phyloP scores from a whole-genome alignment of 768 basidiomycete species.

The Phylloporus rhodoxanthus region DNA sequence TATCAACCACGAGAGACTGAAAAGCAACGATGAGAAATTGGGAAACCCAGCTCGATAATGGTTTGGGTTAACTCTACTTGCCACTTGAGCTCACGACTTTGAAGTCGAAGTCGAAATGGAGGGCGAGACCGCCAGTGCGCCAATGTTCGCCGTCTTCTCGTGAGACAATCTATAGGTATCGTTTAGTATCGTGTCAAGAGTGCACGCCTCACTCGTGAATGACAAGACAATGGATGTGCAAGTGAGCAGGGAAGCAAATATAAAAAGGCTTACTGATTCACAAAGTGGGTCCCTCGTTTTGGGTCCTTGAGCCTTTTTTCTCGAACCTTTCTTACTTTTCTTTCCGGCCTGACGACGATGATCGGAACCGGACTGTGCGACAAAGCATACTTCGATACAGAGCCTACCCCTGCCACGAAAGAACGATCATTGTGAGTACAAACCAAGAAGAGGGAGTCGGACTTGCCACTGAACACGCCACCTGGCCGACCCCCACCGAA shows the following conservation, averaged over 20 bases:
- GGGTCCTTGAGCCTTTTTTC: conserved; percentile 87
- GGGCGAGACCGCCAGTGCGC: conserved; percentile 8
- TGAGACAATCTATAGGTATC: conserved; percentile 9
- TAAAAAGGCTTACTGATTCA: conserved; percentile 41
- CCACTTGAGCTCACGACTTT: conserved; percentile 10
- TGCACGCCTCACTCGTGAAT: not conserved
- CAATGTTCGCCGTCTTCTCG: conserved; percentile 9
- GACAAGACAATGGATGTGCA: not conserved
- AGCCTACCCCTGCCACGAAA: conserved; percentile 54
- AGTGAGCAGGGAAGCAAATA: not conserved
- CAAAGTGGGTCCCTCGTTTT: conserved; percentile 77
- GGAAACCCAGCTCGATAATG: not conserved
- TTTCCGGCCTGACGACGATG: conserved; percentile 88
- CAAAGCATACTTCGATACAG: conserved; percentile 69
- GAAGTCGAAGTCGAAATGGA: conserved; percentile 10
- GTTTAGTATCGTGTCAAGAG: conserved; percentile 5
- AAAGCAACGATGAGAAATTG: not conserved
- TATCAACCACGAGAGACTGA: not conserved
- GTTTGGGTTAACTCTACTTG: not conserved
- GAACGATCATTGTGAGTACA: not conserved
- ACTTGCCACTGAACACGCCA: conserved; percentile 25
- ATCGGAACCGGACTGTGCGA: conserved; percentile 93
- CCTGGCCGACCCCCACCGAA: conserved; percentile 28
- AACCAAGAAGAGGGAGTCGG: not conserved
- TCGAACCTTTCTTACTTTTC: conserved; percentile 76